Evolutionary conservation across 2,329 filamentous ascomycete genomes (phyloP).

Genomic region (Neodidymelliopsis sp.): DNA sequence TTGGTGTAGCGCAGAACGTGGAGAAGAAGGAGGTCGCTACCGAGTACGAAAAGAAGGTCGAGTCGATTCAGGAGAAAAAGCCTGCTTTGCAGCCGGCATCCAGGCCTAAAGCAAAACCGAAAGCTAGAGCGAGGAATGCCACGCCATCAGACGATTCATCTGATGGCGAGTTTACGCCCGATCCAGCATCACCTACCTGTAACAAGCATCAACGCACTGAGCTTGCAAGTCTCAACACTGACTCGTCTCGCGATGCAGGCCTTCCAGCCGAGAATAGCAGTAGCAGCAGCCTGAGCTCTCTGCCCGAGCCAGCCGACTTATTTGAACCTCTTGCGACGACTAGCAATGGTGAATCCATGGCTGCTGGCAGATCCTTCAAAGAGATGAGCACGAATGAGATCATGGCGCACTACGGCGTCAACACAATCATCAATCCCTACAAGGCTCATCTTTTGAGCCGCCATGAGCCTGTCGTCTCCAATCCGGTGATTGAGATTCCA

Average conservation of each 20-base stretch:
- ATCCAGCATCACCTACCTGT: conserved; percentile 11
- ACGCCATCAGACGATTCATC: conserved; percentile 8
- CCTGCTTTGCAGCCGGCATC: background rate
- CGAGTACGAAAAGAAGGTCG: background rate
- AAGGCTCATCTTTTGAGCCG: conserved; percentile 22
- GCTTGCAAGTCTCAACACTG: background rate
- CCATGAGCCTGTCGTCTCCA: conserved; percentile 10
- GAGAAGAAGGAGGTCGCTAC: background rate
- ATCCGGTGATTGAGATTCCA: conserved; percentile 16
- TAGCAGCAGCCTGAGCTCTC: background rate
- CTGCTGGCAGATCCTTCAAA: background rate
- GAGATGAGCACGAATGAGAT: conserved; percentile 13
- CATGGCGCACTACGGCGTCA: conserved; percentile 9
- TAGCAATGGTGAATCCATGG: background rate
- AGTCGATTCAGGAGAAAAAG: background rate
- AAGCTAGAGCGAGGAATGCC: background rate
- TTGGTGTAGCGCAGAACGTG: background rate
- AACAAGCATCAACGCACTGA: conserved; percentile 10
- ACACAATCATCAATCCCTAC: conserved; percentile 13
- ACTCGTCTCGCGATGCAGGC: background rate
- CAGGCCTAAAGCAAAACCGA: background rate
- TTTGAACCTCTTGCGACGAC: too few species aligned
- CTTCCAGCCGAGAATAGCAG: too few species aligned
- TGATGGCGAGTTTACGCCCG: conserved; percentile 13
- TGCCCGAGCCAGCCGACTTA: background rate